These are phyloP conservation scores for Waitea zeae DNA, from an alignment of 1,284 basidiomycete species.

Conservation along the genomic window DNA sequence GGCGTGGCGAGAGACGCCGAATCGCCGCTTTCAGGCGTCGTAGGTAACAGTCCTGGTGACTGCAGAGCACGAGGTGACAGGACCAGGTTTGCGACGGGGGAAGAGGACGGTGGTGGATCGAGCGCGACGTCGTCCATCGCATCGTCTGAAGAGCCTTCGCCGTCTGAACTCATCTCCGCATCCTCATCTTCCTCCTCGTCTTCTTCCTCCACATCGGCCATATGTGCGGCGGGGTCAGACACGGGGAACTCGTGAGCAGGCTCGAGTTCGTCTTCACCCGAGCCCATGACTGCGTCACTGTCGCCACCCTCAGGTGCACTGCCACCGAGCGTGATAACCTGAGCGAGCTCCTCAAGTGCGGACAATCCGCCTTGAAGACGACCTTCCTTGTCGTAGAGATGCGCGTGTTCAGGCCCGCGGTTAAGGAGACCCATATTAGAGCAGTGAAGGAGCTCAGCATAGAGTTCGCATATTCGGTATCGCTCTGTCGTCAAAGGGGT, in stretches of 20 bases:
- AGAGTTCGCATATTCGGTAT: constrained; percentile 94
- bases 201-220: constrained; percentile 64
- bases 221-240: constrained; percentile 31
- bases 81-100: not conserved
- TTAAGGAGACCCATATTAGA: constrained; percentile 97
- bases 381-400: constrained; percentile 67
- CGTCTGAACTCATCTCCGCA: constrained; percentile 55
- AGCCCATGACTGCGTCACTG: constrained; percentile 17
- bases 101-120: constrained; percentile 23
- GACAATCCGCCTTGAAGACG: constrained; percentile 68
- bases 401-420: constrained; percentile 47
- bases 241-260: constrained; percentile 62
- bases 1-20: constrained; percentile 5
- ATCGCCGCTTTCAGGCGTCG: not conserved
- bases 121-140: constrained; percentile 67
- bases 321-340: constrained; percentile 51
- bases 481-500: constrained; percentile 86
- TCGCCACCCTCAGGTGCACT: constrained; percentile 35
- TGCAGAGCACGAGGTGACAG: too few relatives aligned
- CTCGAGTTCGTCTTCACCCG: constrained; percentile 34
- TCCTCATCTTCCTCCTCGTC: too few relatives aligned
- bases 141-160: constrained; percentile 53
- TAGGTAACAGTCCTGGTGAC: constrained; percentile 1
- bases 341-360: constrained; percentile 68
- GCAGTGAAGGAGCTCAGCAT: constrained; percentile 93